Percentiles rank a stretch among this genome's conserved stretches.
These are phyloP conservation scores for Trichoderma gamsii DNA, from an alignment of 495 filamentous ascomycete genomes.

Conservation along the genomic window DNA sequence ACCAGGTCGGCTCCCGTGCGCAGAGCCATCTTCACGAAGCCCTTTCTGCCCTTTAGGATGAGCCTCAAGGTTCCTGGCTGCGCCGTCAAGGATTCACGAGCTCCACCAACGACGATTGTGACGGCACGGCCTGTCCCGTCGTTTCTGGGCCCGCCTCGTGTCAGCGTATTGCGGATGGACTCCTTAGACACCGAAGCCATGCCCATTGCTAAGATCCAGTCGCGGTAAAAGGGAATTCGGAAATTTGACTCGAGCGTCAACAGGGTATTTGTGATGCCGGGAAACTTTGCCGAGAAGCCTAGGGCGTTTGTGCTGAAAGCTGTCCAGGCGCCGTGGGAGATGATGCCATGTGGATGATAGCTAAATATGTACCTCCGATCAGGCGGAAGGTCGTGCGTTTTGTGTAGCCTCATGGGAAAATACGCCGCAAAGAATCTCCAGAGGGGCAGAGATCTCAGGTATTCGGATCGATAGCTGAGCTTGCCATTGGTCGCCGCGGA, in stretches of 20 bases:
- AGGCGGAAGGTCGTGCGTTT: constrained; percentile 69
- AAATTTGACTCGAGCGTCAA: constrained; percentile 93
- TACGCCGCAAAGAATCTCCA: constrained; percentile 91
- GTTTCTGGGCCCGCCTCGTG: constrained; percentile 64
- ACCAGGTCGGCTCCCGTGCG: constrained; percentile 87
- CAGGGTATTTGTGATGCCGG: constrained; percentile 90
- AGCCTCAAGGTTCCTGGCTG: constrained; percentile 66
- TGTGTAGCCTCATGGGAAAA: constrained; percentile 83
- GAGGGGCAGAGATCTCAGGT: constrained; percentile 63
- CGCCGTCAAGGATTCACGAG: constrained; percentile 83
- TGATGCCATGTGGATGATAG: constrained; percentile 96
- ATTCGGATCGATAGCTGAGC: constrained; percentile 63
- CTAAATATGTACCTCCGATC: constrained; percentile 96
- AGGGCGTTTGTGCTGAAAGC: constrained; percentile 88
- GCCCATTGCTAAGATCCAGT: constrained; percentile 82
- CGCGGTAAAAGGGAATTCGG: constrained; percentile 85
- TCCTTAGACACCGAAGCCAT: constrained; percentile 84
- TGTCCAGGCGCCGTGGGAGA: constrained; percentile 89
- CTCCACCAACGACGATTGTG: constrained; percentile 92
- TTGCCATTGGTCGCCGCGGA: constrained; percentile 66
- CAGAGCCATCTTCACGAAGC: constrained; percentile 89
- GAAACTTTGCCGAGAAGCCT: constrained; percentile 84
- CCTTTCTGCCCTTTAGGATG: constrained; percentile 75
- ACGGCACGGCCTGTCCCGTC: constrained; percentile 94
- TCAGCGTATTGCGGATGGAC: constrained; percentile 80